Base-by-base conservation (phyloP, 345 rosid species). In the Psidium friedrichsthalianum region DNA sequence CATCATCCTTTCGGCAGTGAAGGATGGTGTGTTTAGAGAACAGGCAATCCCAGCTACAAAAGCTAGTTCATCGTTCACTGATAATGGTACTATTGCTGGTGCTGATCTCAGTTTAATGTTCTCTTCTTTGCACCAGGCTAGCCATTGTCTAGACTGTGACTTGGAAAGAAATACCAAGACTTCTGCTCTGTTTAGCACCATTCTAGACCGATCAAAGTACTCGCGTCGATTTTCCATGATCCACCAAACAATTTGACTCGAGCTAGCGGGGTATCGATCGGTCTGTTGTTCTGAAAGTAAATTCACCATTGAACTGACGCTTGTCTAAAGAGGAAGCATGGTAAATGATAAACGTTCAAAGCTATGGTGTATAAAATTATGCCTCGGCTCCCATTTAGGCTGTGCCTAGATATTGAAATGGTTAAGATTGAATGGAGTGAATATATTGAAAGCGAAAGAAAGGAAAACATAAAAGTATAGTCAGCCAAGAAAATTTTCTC, bases 221-320 rank as follows among this genome's bases (percentile, higher is more conserved):
- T 95, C 98, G 74, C 92, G 86, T 85, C 97, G 91, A 91, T 96
- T 96, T 90, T 96, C 98, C 99, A 96, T 95, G 54, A 95, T 93
- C 99, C 99, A 96, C 98, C 97, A 95, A 86, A 91, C 95, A 76
- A 96, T 90, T 89, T 94, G 98, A 93, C 96, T 93, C 29, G 94
- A 95, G 85, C 95, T 96, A 89, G 98, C 94, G 42, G 99, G 97
- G 88, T 90, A 94, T 85, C 86, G 96, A 82, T 90, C 89, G 27
- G 94, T 93, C 86, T 94, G 94, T 89, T 96, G 98, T 86, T 96
- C 98, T 95, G 93, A 83, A 91, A 91, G 87, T 86, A 86, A 69
- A 69, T 69, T 69, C 78, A 32, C 78, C 47, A 69, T 69, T 18
- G 1, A 69, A 85, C 74, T 29, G 10, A 82, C 4, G 21, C 24